Conservation (phyloP, 306 rosid species). For the Acacia acuminata region DNA sequence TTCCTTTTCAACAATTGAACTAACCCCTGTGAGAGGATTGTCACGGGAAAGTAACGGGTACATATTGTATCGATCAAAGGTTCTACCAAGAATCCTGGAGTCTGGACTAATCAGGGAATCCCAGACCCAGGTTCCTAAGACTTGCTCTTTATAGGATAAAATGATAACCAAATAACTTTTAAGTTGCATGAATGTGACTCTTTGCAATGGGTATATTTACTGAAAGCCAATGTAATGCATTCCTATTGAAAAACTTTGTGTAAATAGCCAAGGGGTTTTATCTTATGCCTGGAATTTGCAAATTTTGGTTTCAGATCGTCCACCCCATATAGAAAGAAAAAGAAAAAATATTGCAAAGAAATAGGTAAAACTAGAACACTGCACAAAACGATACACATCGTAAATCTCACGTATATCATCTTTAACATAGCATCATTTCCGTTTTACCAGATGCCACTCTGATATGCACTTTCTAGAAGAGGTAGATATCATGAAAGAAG, state of each 20-base stretch:
- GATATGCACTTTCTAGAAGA: background rate
- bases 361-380: background rate
- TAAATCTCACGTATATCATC: background rate
- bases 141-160: background rate
- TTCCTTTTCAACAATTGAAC: slow-evolving; percentile 2
- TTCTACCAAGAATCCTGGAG: background rate
- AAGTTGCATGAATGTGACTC: background rate
- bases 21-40: slow-evolving; percentile 5
- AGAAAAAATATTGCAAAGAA: background rate
- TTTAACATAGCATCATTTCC: background rate
- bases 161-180: background rate
- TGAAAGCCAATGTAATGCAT: background rate
- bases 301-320: background rate
- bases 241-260: too few relatives aligned
- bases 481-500: background rate
- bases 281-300: background rate
- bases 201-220: background rate
- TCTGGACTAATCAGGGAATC: background rate
- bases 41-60: background rate
- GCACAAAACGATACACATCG: background rate
- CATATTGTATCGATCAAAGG: slow-evolving; percentile 22
- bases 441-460: background rate
- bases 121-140: background rate
- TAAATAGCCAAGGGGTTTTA: background rate
- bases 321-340: background rate